Percentiles rank a stretch among this genome's conserved stretches.
Evolutionary conservation across 2,329 filamentous ascomycete genomes (phyloP).

Genomic region (Ceratocystis huliohia): DNA sequence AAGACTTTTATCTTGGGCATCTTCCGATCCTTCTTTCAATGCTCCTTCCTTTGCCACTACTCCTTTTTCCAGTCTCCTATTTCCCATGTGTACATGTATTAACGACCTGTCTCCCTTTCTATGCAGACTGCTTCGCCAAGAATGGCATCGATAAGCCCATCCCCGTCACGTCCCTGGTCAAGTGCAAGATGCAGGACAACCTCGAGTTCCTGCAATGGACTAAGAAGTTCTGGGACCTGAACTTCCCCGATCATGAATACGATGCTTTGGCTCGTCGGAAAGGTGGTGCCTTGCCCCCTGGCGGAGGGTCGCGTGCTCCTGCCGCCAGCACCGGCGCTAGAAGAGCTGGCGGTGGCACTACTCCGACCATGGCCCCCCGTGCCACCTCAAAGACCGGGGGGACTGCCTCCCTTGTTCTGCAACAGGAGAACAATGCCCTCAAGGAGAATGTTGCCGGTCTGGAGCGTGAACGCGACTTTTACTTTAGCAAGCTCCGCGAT

Average conservation of each 20-base stretch:
- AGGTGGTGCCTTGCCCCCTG: slow-evolving; percentile 49
- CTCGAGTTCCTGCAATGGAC: slow-evolving; percentile 97
- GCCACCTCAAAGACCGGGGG: slow-evolving; percentile 35
- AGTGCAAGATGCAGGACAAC: slow-evolving; percentile 99
- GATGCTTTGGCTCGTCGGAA: slow-evolving; percentile 79
- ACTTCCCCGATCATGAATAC: slow-evolving; percentile 95
- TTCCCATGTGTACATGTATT: slow-evolving; percentile 20
- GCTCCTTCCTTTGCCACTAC: not conserved
- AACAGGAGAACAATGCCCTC: slow-evolving; percentile 73
- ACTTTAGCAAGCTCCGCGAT: slow-evolving; percentile 96
- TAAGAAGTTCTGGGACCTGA: slow-evolving; percentile 95
- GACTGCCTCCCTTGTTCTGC: slow-evolving; percentile 51
- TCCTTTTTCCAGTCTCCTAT: not conserved
- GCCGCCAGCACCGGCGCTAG: slow-evolving; percentile 38
- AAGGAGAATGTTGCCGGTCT: slow-evolving; percentile 93
- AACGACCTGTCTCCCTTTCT: not conserved
- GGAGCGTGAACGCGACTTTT: slow-evolving; percentile 95
- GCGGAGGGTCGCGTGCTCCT: slow-evolving; percentile 36
- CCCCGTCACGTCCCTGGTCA: slow-evolving; percentile 76
- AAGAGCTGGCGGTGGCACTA: slow-evolving; percentile 47
- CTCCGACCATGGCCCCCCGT: slow-evolving; percentile 41
- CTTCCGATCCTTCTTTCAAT: not conserved
- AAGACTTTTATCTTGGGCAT: slow-evolving; percentile 1
- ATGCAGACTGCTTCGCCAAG: slow-evolving; percentile 65
- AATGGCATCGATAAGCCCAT: slow-evolving; percentile 83